Percentiles rank a stretch among this genome's conserved stretches.
phyloP scores from a whole-genome alignment of 2,329 filamentous ascomycete genomes.

The Colletotrichum karsti region DNA sequence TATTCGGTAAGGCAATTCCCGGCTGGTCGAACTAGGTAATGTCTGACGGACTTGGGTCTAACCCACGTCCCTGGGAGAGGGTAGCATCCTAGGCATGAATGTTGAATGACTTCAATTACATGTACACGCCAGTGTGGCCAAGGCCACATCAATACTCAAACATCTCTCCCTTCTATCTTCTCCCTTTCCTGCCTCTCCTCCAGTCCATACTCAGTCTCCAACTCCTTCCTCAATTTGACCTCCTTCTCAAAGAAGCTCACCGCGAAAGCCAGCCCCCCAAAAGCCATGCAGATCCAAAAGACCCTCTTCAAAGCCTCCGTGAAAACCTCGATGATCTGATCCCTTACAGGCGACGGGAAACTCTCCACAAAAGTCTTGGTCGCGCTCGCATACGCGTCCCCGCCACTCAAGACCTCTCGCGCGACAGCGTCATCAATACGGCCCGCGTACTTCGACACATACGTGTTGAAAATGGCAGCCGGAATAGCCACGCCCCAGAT shows the following conservation, averaged over 20 bases:
- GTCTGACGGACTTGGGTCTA: no score
- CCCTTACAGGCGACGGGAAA: constrained; percentile 28
- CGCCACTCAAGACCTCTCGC: constrained; percentile 32
- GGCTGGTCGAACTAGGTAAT: no score
- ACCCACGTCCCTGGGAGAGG: no score
- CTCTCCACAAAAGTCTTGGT: constrained; percentile 33
- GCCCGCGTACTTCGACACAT: constrained; percentile 31
- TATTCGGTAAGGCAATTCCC: no score
- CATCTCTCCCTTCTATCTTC: neutral
- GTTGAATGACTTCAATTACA: no score
- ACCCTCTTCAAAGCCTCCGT: constrained; percentile 33
- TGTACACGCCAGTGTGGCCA: no score
- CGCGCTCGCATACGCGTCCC: constrained; percentile 38
- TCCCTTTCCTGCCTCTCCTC: constrained; percentile 27
- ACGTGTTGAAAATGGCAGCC: constrained; percentile 1
- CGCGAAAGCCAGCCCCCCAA: constrained; percentile 32
- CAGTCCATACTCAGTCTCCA: constrained; percentile 39
- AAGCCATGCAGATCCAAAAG: constrained; percentile 33
- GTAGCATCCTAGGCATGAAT: no score
- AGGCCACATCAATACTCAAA: neutral
- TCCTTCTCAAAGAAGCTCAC: constrained; percentile 37
- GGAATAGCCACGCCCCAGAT: constrained; percentile 56
- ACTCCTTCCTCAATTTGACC: constrained; percentile 34
- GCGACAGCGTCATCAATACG: constrained; percentile 32
- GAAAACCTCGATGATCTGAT: constrained; percentile 36